phyloP scores from a whole-genome alignment of 2,329 filamentous ascomycete species.

The Paecilomyces fulvus region DNA sequence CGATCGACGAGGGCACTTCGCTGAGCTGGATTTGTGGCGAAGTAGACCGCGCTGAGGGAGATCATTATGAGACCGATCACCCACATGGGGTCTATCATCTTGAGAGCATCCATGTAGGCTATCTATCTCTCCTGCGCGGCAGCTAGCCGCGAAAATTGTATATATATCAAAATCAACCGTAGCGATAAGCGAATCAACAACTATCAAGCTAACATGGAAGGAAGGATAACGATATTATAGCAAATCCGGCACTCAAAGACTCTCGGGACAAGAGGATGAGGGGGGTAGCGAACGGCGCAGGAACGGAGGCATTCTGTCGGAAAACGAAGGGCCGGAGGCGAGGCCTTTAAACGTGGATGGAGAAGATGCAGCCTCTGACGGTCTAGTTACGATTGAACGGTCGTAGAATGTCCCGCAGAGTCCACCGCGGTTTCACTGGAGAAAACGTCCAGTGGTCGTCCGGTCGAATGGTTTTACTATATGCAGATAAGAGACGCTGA shows the following conservation, averaged over 20 bases:
- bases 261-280: not conserved
- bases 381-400: not conserved
- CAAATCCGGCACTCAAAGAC: not conserved
- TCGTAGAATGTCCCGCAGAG: not conserved
- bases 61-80: conserved; percentile 14
- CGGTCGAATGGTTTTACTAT: conserved; percentile 10
- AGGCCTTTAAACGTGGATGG: not conserved
- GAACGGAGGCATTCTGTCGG: not conserved
- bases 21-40: conserved; percentile 21
- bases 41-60: conserved; percentile 15
- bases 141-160: not conserved
- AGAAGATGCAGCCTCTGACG: not conserved
- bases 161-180: not conserved
- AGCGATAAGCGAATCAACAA: not conserved
- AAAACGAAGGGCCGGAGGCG: not conserved
- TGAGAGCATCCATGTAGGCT: conserved; percentile 12
- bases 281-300: not conserved
- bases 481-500: conserved; percentile 9
- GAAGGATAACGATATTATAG: not conserved
- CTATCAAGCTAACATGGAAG: not conserved
- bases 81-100: conserved; percentile 13
- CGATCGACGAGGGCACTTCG: conserved; percentile 32
- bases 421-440: not conserved
- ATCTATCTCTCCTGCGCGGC: not conserved
- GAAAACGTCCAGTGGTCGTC: not conserved